phyloP scores from a whole-genome alignment of 176 grass and related monocot genomes.

The Phyllostachys edulis region DNA sequence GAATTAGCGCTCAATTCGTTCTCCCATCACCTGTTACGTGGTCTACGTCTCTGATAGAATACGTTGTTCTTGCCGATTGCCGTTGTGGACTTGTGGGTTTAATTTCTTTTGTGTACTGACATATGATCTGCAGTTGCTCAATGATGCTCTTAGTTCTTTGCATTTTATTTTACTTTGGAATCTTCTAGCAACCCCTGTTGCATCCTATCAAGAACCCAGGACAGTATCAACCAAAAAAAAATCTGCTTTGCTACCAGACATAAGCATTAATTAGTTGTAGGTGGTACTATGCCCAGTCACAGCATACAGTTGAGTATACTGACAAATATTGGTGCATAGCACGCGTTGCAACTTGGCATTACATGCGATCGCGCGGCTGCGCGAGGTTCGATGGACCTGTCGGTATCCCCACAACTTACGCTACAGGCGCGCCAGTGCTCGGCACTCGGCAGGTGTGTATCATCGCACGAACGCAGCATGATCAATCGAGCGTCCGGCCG shows the following conservation, averaged over 20 bases:
- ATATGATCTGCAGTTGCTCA: not conserved
- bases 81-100: not conserved
- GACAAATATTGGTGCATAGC: not conserved
- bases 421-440: not conserved
- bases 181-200: not conserved
- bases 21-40: slow-evolving; percentile 32
- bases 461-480: not conserved
- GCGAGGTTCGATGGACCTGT: slow-evolving; percentile 8
- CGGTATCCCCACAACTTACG: not conserved
- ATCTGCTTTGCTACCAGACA: not conserved
- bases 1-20: not conserved
- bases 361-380: not conserved
- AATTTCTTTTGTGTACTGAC: not conserved
- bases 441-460: not conserved
- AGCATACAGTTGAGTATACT: not conserved
- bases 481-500: not conserved
- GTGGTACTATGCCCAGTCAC: not conserved
- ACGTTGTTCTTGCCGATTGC: not conserved
- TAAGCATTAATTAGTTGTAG: not conserved
- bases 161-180: not conserved
- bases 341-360: not conserved
- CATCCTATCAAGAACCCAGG: not conserved
- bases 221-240: not conserved
- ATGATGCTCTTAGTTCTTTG: slow-evolving; percentile 17
- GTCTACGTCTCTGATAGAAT: slow-evolving; percentile 37